These are phyloP conservation scores for Vitis labrusca DNA, from an alignment of 164 flowering plant genomes.

Conservation along the genomic window DNA sequence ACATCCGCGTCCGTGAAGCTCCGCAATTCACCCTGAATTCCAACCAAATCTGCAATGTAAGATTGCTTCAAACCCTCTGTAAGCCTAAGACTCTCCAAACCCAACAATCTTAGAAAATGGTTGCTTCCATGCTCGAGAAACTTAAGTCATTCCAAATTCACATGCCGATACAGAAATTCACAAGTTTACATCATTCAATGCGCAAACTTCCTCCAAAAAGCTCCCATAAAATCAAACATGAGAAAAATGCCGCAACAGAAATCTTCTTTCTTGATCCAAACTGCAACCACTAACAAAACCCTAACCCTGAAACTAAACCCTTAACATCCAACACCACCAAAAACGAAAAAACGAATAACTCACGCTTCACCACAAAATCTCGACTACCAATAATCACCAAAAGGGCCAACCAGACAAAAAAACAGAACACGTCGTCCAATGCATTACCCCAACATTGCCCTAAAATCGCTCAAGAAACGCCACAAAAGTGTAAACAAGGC, in stretches of 20 bases:
- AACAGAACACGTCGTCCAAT: neutral
- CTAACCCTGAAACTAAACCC: neutral
- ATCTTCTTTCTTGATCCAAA: neutral
- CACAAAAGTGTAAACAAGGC: too few species aligned
- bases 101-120: too few species aligned
- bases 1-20: constrained; percentile 18
- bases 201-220: too few species aligned
- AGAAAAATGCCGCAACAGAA: neutral
- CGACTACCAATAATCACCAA: neutral
- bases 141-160: too few species aligned
- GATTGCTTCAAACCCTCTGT: too few species aligned
- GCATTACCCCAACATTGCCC: neutral
- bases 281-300: neutral
- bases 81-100: too few species aligned
- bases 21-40: constrained; percentile 3
- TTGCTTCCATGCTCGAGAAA: too few species aligned
- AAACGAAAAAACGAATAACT: constrained; percentile 4
- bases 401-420: neutral
- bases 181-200: too few species aligned
- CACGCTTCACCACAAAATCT: constrained; percentile 5
- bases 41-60: neutral
- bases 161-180: too few species aligned
- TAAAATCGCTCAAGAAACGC: neutral
- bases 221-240: too few species aligned
- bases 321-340: neutral